Conservation (phyloP, 495 filamentous ascomycete species). For the Aspergillus sparsus region DNA sequence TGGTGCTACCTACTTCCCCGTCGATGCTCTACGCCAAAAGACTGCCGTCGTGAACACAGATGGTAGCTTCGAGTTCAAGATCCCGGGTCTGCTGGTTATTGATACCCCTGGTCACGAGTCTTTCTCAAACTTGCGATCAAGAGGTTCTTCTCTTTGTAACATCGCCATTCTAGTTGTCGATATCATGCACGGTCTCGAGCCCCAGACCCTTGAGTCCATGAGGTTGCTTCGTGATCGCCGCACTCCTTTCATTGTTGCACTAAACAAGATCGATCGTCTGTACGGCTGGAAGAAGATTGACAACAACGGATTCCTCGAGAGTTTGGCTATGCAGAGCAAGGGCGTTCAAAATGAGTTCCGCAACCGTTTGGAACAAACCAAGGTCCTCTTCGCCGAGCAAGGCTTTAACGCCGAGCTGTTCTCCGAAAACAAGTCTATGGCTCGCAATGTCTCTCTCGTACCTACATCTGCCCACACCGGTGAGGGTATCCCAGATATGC, state of each 20-base stretch:
- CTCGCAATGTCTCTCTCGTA: slow-evolving; percentile 87
- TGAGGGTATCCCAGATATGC: slow-evolving; percentile 98
- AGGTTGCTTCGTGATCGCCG: slow-evolving; percentile 86
- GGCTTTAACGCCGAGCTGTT: slow-evolving; percentile 97
- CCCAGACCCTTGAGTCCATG: slow-evolving; percentile 98
- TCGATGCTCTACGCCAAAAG: slow-evolving; percentile 88
- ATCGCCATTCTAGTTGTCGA: slow-evolving; percentile 99
- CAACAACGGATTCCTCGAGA: slow-evolving; percentile 97
- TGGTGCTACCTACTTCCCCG: slow-evolving; percentile 98
- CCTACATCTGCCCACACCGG: slow-evolving; percentile 97
- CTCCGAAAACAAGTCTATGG: slow-evolving; percentile 97
- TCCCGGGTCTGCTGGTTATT: slow-evolving; percentile 94
- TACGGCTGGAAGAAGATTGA: slow-evolving; percentile 97
- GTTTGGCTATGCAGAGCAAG: slow-evolving; percentile 86
- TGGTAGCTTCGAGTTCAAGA: slow-evolving; percentile 91
- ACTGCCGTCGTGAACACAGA: slow-evolving; percentile 91
- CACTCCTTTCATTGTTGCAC: slow-evolving; percentile 97
- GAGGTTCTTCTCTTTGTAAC: slow-evolving; percentile 97
- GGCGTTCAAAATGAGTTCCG: slow-evolving; percentile 93
- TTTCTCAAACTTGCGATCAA: slow-evolving; percentile 94
- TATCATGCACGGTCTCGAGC: slow-evolving; percentile 99
- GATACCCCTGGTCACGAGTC: slow-evolving; percentile 99
- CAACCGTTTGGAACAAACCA: slow-evolving; percentile 86
- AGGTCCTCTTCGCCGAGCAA: slow-evolving; percentile 91
- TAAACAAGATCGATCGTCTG: slow-evolving; percentile 99